Evolutionary conservation across 805 yeast genomes (phyloP), one percentile per base, ranked within the genome.

Genomic region (Vanderwaltozyma tropicalis): DNA sequence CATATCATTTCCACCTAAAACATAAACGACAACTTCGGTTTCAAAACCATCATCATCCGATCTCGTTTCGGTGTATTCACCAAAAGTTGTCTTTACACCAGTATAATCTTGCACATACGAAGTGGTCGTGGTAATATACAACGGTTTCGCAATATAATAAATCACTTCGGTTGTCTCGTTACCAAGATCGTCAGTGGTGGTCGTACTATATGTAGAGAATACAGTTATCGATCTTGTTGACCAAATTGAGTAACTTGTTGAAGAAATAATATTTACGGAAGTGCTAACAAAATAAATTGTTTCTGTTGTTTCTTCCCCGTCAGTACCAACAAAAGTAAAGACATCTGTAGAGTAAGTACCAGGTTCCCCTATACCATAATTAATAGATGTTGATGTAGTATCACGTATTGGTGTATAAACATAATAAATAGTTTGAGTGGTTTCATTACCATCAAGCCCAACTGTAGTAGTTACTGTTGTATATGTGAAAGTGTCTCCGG

Each of bases 111-210:
- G 11, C 8, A 28, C 19, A 21, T n/a, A 29, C 2, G 12, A 16
- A 13, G 33, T 35, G 3, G 18, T 13, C 4, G 32, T 34, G 4
- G 17, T 15, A 5, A 4, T n/a, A 21, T 16, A 22, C 2, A 10
- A 13, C 15, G 41, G 37, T 21, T 32, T 29, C 8, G 18, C 5
- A 5, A 35, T 30, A 18, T 35, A 35, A 25, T 35, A 35, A 7
- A 35, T 20, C 6, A 38, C 34, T 34, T 37, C 37, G 12, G 42
- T 39, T 12, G 41, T 42, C 24, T 30, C 31, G 7, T 25, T 32
- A 11, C 42, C 42, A 18, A 28, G 34, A 14, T 30, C 24, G 13
- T 37, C 42, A 5, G 42, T 39, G 14, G 25, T 26, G 5, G 37
- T 34, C 15, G 35, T 25, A n/a, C 20, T 28, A 7, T 10, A 16